These are phyloP conservation scores for Pigoraptor vietnamica DNA, from an alignment of 78 protist genomes.

Conservation along the genomic window DNA sequence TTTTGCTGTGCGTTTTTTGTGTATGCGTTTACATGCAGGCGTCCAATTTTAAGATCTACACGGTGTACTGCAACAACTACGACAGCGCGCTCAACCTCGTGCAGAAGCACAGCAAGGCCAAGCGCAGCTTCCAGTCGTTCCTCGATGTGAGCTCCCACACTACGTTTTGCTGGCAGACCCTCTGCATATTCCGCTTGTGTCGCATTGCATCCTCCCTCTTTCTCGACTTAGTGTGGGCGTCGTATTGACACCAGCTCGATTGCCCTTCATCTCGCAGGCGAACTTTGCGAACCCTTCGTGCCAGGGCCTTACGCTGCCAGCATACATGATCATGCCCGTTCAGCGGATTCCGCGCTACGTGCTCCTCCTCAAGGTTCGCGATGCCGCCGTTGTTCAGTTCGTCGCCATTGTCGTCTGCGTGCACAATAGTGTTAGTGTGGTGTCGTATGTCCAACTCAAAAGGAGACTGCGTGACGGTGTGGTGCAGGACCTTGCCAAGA, in stretches of 20 bases:
- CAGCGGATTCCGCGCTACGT: conserved; percentile 31
- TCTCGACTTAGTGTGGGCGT: too few relatives aligned
- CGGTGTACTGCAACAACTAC: not conserved
- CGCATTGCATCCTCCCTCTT: too few relatives aligned
- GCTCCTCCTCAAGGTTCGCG: conserved; percentile 9
- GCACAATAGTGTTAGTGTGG: too few relatives aligned
- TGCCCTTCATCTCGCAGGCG: not conserved
- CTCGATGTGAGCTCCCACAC: not conserved
- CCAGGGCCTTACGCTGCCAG: not conserved
- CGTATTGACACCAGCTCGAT: too few relatives aligned
- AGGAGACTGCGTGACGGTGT: too few relatives aligned
- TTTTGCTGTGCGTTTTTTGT: too few relatives aligned
- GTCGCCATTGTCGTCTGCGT: too few relatives aligned
- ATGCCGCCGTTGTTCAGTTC: too few relatives aligned
- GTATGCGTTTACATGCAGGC: not conserved
- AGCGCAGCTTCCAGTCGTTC: not conserved
- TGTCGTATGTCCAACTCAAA: too few relatives aligned
- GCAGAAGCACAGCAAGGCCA: not conserved
- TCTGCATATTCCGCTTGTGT: too few relatives aligned
- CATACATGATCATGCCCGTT: conserved; percentile 11
- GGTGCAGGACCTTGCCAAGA: not conserved
- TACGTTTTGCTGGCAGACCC: too few relatives aligned
- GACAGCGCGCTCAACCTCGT: not conserved
- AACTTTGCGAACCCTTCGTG: not conserved
- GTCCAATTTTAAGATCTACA: not conserved